Evolutionary conservation across 164 flowering plant species (phyloP).

Genomic region (Cinnamomum micranthum): DNA sequence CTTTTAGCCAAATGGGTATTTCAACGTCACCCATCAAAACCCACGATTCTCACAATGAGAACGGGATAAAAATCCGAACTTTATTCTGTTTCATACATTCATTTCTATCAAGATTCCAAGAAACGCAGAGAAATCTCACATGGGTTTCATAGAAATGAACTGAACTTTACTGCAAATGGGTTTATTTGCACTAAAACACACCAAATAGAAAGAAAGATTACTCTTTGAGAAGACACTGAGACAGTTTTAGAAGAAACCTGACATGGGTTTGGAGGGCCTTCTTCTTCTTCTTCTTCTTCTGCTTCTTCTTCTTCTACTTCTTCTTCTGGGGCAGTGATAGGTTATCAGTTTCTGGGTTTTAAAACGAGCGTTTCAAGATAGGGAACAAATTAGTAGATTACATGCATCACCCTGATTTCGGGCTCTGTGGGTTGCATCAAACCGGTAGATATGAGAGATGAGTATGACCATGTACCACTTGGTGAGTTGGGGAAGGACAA

Average conservation of each 20-base stretch:
- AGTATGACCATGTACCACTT: neutral
- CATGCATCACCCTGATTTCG: neutral
- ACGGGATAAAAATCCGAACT: neutral
- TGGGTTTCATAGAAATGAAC: conserved; percentile 10
- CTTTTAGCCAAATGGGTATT: conserved; percentile 74
- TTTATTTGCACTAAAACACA: neutral
- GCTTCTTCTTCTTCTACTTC: neutral
- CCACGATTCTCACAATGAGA: neutral
- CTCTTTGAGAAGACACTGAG: conserved; percentile 8
- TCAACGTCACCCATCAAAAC: conserved; percentile 60
- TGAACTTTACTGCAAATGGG: conserved; percentile 7
- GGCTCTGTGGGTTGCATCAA: neutral
- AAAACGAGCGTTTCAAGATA: no score
- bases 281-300: neutral
- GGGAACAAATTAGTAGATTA: no score
- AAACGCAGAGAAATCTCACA: neutral
- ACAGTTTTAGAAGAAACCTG: conserved; percentile 1
- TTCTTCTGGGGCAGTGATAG: neutral
- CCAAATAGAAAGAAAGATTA: conserved; percentile 9
- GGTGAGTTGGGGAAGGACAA: neutral
- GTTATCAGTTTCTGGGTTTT: no score
- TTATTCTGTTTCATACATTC: neutral
- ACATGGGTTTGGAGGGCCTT: neutral
- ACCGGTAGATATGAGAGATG: neutral
- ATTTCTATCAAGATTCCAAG: conserved; percentile 1